Evolutionary conservation across 2,329 filamentous ascomycete species (phyloP), one percentile per base, ranked within the genome.

Genomic region (Aspergillus jensenii): DNA sequence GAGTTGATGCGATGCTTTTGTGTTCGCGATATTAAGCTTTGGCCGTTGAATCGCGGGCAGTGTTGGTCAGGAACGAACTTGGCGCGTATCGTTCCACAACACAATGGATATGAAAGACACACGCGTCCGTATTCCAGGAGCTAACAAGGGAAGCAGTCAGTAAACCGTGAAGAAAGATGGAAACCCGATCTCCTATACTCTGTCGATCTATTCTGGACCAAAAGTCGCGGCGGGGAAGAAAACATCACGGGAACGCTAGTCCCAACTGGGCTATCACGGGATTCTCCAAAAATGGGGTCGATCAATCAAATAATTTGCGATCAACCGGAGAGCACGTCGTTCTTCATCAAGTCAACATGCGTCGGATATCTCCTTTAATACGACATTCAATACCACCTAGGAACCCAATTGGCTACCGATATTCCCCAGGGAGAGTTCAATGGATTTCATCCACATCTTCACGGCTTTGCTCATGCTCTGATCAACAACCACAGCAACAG

Each of bases 401-500:
- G 17, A 37, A 51, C 19, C 52, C 48, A 2, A 17, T 40, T 17
- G 27, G 46, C 17, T 33, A 31, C 19, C 40, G 46, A 31, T 52
- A 53, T 25, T 45, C 31, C 17, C 27, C 40, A 12, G 12, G 40
- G 19, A 61, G 52, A 56, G 48, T 45, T 15, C 62, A 66, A 66
- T 68, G 60, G 65, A 62, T 67, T 15, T 67, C 62, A 23, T 61
- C 65, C 7, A 64, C 64, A 1, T 43, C 62, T 7, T 47, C 39
- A 11, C 68, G 68, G 45, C 59, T 47, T n/a, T 73, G 69, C 56
- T 72, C 71, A 15, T 71, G 70, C 64, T 65, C 67, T 49, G 62
- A 67, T 33, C 54, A 65, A 52, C 57, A 56, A 45, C n/a, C 55
- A 5, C 65, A 69, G 23, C 45, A 53, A 39, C 56, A 54, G 33